Evolutionary conservation across 2,329 filamentous ascomycete genomes (phyloP), one percentile per base, ranked within the genome.

Genomic region (Hansfordia pulvinata): DNA sequence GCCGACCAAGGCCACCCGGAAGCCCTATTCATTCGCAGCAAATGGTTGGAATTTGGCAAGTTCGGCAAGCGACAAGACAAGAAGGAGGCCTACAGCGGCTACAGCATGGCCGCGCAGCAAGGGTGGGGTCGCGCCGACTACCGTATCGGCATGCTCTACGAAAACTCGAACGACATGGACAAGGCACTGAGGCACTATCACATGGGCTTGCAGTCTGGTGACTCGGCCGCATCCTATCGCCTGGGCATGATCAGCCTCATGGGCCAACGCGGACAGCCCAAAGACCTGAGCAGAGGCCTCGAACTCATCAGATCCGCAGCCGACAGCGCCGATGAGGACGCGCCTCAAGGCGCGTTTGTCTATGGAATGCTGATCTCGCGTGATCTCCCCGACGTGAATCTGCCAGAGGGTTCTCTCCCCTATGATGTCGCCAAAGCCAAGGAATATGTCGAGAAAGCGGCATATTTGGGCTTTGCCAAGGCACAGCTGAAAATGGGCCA

Each of bases 11-110:
- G 78, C 35, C 90, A 98, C 42, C 90, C 90, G 14, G 85, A 90
- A 46, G 90, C 90, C 14, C 74, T 92, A 38, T 98, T 96, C 50
- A 83, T 96, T 60, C 76, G 76, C 42, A 83, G 85, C 32, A 94
- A 93, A 67, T 98, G 90, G 90, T 64, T 93, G 26, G 90, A 98
- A 49, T 98, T 96, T 62, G 90, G 90, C 40, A 93, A 93, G 47
- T 96, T 94, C 47, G 85, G 84, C 20, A 75, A 78, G 51, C 74
- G 85, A 16, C 65, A 85, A 33, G 90, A 98, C 60, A 93, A 93
- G 58, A 86, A 88, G 44, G 88, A 94, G 55, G 88, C 90, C 6
- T 96, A 92, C 49, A 58, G 75, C 34, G 81, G 79, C 42, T 98
- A 96, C 55, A 74, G 76, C 35, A 67, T 77, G 42, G 82, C 90